These are phyloP conservation scores for Colletotrichum euphorbiae DNA, from an alignment of 2,329 filamentous ascomycete genomes.

Conservation along the genomic window DNA sequence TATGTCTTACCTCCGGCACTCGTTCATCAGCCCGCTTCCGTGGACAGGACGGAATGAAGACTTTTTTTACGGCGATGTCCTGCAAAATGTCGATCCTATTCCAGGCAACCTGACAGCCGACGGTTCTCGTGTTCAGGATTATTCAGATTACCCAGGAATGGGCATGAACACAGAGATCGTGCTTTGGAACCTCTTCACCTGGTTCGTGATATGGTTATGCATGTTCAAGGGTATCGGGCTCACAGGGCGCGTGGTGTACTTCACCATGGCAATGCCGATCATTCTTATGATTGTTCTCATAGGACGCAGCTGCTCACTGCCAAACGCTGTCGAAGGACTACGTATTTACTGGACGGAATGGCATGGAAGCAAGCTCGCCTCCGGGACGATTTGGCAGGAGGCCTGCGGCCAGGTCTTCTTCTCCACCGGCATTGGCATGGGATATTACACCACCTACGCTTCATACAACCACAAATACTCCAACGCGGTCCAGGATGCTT, in stretches of 20 bases:
- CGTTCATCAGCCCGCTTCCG: conserved; percentile 63
- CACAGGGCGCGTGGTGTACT: conserved; percentile 66
- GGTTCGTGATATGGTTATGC: conserved; percentile 67
- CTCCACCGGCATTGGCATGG: conserved; percentile 50
- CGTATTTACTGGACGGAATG: conserved; percentile 52
- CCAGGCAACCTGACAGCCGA: conserved; percentile 47
- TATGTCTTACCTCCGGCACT: conserved; percentile 66
- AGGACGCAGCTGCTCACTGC: conserved; percentile 61
- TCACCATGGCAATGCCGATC: conserved; percentile 67
- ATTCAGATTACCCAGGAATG: conserved; percentile 55
- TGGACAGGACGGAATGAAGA: conserved; percentile 59
- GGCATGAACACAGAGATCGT: conserved; percentile 63
- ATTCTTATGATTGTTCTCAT: conserved; percentile 64
- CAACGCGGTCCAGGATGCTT: conserved; percentile 65
- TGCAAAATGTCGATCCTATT: conserved; percentile 44
- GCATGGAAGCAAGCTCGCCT: conserved; percentile 58
- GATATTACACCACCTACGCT: conserved; percentile 66
- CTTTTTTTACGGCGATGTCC: conserved; percentile 46
- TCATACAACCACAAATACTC: conserved; percentile 65
- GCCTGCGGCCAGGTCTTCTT: conserved; percentile 61
- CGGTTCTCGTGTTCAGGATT: conserved; percentile 51
- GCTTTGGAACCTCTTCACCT: conserved; percentile 65
- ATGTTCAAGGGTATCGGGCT: conserved; percentile 67
- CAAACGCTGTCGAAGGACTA: conserved; percentile 62
- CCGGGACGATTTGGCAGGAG: conserved; percentile 63